Evolutionary conservation across 257 asterid genomes (phyloP).

Genomic region (Jacaranda copaia): DNA sequence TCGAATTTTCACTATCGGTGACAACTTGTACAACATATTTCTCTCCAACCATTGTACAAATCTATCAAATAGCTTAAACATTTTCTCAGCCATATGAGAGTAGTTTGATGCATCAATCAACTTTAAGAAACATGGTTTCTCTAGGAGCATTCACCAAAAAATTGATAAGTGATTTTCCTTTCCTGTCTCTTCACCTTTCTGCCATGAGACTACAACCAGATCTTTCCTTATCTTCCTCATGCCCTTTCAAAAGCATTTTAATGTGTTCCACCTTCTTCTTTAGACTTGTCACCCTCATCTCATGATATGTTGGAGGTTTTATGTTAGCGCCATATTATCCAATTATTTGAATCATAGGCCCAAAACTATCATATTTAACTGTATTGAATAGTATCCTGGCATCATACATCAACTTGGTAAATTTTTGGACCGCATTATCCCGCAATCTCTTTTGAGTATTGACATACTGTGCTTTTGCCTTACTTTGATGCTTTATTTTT

Average conservation of each 20-base stretch:
- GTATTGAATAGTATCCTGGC: neutral
- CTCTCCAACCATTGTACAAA: neutral
- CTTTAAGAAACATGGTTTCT: neutral
- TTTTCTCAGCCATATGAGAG: neutral
- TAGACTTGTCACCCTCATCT: neutral
- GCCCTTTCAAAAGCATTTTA: neutral
- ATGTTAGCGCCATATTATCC: neutral
- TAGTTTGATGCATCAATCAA: neutral
- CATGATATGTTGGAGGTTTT: neutral
- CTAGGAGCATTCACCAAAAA: slow-evolving; percentile 5
- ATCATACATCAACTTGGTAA: slow-evolving; percentile 1
- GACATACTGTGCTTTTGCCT: neutral
- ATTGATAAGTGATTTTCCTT: neutral
- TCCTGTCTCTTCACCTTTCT: neutral
- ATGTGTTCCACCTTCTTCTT: neutral
- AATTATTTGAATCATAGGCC: neutral
- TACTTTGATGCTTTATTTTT: neutral
- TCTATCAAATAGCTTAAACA: slow-evolving; percentile 14
- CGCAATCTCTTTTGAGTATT: no score
- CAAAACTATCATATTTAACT: no score
- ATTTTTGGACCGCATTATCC: neutral
- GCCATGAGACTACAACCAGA: neutral
- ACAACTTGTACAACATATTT: slow-evolving; percentile 6
- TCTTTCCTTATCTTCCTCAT: neutral
- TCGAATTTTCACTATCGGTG: neutral